Base-by-base conservation (phyloP, 176 grass and related monocot species). In the Avena sativa region DNA sequence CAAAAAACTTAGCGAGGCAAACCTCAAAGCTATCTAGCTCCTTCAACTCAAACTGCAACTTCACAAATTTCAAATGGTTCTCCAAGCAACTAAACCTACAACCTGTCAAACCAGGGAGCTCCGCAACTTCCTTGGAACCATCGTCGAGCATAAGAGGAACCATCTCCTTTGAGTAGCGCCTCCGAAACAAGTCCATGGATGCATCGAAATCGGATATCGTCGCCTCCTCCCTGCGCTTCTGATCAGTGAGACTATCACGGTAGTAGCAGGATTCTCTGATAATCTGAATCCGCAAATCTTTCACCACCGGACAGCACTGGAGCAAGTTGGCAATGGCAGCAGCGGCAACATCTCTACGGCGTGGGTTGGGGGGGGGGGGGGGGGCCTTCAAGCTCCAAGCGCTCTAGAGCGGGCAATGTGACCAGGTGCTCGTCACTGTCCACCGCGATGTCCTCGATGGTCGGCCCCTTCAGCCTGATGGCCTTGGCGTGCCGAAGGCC, bases 61-160 rank as follows among this genome's bases (percentile, higher is more conserved):
- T 81, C 46, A 81, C 44, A 36, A n/a, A 20, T 81, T 68, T 68
- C 16, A 81, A 47, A 65, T 68, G 62, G 66, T 26, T 50, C 44
- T 12, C 9, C 25, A 67, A 28, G 61, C 46, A 53, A n/a, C 44
- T 47, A 9, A 47, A 47, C 44, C 38, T 40, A 40, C 38, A 40
- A 40, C 38, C 38, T 40, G 38, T 40, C 67, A 70, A 70, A 11
- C 3, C 16, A 70, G 67, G 66, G 16, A 70, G 67, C 3, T 9
- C 1, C 1, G 34, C 16, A 70, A 38, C 34, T 43, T 19, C 6
- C 16, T 2, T 43, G 40, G 9, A 47, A 6, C 19, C 70, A 23
- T n/a, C 10, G 20, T 48, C 43, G 38, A 40, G 4, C 38, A 40
- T 40, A 40, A 40, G 38, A 40, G 38, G 38, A 40, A 13, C 69